Conservation (phyloP, 441 rosid genomes). For the Gossypium gossypioides region DNA sequence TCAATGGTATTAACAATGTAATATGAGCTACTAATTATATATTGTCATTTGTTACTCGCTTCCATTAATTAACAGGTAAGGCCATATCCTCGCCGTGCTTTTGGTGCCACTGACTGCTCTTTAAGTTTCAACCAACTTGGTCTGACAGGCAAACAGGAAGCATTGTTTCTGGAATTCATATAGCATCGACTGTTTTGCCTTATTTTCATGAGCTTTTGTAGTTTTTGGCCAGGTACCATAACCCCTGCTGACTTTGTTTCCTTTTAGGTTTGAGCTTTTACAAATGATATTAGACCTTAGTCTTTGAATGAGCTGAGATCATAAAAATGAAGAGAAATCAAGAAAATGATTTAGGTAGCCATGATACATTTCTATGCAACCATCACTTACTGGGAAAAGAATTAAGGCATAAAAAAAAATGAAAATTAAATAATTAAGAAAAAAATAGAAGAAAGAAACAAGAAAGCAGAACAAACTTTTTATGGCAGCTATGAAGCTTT, state of each 20-base stretch:
- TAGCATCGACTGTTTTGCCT: constrained; percentile 20
- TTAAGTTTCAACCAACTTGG: constrained; percentile 55
- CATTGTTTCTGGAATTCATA: constrained; percentile 57
- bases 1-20: background rate
- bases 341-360: background rate
- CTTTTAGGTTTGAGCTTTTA: background rate
- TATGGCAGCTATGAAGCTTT: constrained; percentile 2
- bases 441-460: background rate
- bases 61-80: constrained; percentile 46
- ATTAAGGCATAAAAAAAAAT: background rate
- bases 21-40: background rate
- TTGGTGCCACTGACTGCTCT: constrained; percentile 34
- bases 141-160: constrained; percentile 66
- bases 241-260: background rate
- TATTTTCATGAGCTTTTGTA: background rate
- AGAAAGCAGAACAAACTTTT: background rate
- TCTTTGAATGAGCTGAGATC: background rate
- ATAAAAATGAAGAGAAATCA: background rate
- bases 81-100: constrained; percentile 61
- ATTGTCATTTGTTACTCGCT: background rate
- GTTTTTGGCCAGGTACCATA: background rate
- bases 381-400: background rate
- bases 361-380: background rate
- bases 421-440: background rate
- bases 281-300: background rate